A percentile compares a stretch with the other conserved stretches of the same genome.
Conservation (phyloP, 805 yeast genomes). For the Ogataea polymorpha region DNA sequence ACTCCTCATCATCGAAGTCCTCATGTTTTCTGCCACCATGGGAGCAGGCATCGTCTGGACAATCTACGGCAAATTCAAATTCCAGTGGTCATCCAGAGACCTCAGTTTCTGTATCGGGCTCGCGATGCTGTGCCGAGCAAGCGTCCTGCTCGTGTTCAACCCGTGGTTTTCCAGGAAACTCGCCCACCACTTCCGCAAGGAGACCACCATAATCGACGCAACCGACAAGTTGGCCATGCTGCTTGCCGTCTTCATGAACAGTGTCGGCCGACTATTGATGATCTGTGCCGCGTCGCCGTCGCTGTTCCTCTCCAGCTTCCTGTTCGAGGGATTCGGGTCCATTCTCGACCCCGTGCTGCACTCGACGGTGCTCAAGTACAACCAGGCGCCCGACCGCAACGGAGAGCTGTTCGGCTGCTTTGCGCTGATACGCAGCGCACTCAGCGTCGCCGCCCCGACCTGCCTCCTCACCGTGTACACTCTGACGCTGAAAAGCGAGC, state of each 20-base stretch:
- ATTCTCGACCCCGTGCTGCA: constrained; percentile 56
- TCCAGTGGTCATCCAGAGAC: constrained; percentile 51
- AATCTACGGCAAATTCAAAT: constrained; percentile 51
- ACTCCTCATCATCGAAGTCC: constrained; percentile 46
- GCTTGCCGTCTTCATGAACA: constrained; percentile 39
- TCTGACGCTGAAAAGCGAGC: constrained; percentile 36
- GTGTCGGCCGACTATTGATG: constrained; percentile 36
- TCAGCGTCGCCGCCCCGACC: constrained; percentile 49
- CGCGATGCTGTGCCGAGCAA: constrained; percentile 47
- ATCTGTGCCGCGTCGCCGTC: constrained; percentile 31
- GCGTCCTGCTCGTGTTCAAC: constrained; percentile 46
- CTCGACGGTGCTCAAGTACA: constrained; percentile 58
- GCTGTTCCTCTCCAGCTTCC: constrained; percentile 33
- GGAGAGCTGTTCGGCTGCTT: constrained; percentile 77
- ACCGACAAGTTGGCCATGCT: constrained; percentile 25
- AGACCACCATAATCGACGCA: constrained; percentile 48
- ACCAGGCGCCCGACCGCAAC: constrained; percentile 46
- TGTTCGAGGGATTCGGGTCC: constrained; percentile 46
- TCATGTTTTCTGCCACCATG: constrained; percentile 38
- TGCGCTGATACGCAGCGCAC: constrained; percentile 52
- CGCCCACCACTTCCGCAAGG: constrained; percentile 34
- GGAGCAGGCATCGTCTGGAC: constrained; percentile 43
- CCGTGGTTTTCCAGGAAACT: constrained; percentile 45
- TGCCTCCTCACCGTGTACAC: constrained; percentile 47
- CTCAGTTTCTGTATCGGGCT: constrained; percentile 56